Evolutionary conservation across 805 yeast species (phyloP).

Genomic region (Saccharomycopsis capsularis): DNA sequence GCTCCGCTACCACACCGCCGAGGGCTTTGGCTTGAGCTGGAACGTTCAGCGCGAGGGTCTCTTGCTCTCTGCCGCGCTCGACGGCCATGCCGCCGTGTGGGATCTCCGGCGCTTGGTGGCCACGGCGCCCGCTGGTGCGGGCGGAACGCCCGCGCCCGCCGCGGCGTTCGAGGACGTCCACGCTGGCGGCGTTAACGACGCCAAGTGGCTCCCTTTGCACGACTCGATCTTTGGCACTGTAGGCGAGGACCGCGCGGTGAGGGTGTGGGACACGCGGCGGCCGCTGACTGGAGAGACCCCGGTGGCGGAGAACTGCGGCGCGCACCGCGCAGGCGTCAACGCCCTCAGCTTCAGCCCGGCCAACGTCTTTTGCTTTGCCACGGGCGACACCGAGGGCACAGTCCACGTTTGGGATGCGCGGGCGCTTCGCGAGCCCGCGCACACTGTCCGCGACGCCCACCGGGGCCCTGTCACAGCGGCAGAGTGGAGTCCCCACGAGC

Average conservation of each 20-base stretch:
- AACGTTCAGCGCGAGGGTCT: conserved; percentile 54
- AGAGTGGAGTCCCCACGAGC: conserved; percentile 62
- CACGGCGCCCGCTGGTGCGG: neutral
- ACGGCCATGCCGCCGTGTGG: conserved; percentile 60
- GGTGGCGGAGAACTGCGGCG: neutral
- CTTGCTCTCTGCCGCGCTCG: conserved; percentile 54
- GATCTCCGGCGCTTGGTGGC: too few relatives aligned
- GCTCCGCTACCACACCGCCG: conserved; percentile 39
- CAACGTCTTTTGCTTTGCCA: conserved; percentile 50
- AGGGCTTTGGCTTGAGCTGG: conserved; percentile 74
- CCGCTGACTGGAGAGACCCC: conserved; percentile 9
- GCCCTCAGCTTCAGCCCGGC: conserved; percentile 53
- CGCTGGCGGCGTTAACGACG: conserved; percentile 56
- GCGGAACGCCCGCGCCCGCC: conserved; percentile 21
- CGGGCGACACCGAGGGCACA: conserved; percentile 57
- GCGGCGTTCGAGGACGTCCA: conserved; percentile 27
- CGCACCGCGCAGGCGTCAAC: conserved; percentile 32
- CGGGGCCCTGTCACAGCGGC: conserved; percentile 52
- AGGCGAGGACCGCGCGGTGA: conserved; percentile 53
- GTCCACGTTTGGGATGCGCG: conserved; percentile 65
- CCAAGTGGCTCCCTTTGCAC: conserved; percentile 61
- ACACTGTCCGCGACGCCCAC: conserved; percentile 34
- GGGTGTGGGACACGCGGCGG: conserved; percentile 48
- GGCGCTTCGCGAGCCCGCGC: conserved; percentile 29
- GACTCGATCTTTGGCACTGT: conserved; percentile 55